Percentiles rank a stretch among this genome's conserved stretches.
Conservation (phyloP, 805 yeast species). For the Ogataea allantospora region DNA sequence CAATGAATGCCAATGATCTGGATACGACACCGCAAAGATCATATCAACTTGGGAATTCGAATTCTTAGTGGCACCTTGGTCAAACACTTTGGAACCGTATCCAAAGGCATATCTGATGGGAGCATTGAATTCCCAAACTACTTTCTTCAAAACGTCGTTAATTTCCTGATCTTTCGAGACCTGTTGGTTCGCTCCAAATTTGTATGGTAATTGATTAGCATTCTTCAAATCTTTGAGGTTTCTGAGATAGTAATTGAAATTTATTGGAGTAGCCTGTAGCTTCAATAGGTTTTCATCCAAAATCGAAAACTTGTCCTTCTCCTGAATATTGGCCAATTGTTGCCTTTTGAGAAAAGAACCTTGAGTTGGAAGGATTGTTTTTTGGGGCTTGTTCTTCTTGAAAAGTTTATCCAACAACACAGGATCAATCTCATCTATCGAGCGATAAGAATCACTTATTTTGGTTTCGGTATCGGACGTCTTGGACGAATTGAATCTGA, state of each 20-base stretch:
- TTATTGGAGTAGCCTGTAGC: constrained; percentile 32
- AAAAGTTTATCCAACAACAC: constrained; percentile 31
- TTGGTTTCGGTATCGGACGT: neutral
- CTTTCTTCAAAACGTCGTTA: constrained; percentile 44
- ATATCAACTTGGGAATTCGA: constrained; percentile 73
- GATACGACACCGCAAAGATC: constrained; percentile 75
- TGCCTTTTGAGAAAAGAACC: constrained; percentile 23
- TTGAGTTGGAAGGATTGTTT: constrained; percentile 8
- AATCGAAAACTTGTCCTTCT: constrained; percentile 25
- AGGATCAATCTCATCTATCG: constrained; percentile 26
- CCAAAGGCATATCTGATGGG: constrained; percentile 84
- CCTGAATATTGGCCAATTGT: constrained; percentile 21
- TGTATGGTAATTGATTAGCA: constrained; percentile 49
- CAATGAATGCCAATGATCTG: constrained; percentile 71
- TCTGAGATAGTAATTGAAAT: constrained; percentile 36
- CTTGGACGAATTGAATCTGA: constrained; percentile 7
- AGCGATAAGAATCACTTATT: neutral
- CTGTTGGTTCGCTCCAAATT: constrained; percentile 59
- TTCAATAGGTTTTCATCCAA: constrained; percentile 31
- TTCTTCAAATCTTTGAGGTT: constrained; percentile 31
- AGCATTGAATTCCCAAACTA: constrained; percentile 60
- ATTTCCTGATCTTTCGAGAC: constrained; percentile 41
- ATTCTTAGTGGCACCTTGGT: constrained; percentile 53
- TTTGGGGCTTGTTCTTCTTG: constrained; percentile 27
- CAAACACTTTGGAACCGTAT: constrained; percentile 91